These are phyloP conservation scores for Boletus eberwhitei DNA, from an alignment of 768 basidiomycete genomes.

Conservation along the genomic window DNA sequence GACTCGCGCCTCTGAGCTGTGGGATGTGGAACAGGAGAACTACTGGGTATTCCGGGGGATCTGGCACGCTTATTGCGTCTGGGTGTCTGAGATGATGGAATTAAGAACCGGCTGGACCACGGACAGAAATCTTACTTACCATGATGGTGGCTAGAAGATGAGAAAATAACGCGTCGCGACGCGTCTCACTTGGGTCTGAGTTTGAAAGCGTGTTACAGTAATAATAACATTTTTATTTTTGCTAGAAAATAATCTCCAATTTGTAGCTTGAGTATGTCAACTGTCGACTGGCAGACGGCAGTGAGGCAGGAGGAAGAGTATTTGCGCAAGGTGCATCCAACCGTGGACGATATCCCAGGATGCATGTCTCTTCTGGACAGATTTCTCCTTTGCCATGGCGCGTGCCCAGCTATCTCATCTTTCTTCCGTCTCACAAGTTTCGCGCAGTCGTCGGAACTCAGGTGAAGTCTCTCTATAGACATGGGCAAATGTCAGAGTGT, in stretches of 20 bases:
- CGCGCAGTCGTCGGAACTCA: conserved; percentile 71
- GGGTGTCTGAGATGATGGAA: conserved; percentile 36
- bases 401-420: conserved; percentile 11
- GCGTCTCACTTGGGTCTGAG: conserved; percentile 38
- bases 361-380: conserved; percentile 76
- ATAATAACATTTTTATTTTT: not conserved
- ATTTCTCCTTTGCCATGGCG: conserved; percentile 70
- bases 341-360: conserved; percentile 73
- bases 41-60: conserved; percentile 48
- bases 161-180: conserved; percentile 44
- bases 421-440: conserved; percentile 10
- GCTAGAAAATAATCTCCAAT: not conserved
- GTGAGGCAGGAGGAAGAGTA: conserved; percentile 69
- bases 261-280: conserved; percentile 30
- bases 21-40: conserved; percentile 43
- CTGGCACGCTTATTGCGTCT: conserved; percentile 62
- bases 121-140: conserved; percentile 30
- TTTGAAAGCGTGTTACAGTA: conserved; percentile 38
- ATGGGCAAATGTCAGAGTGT: conserved; percentile 73
- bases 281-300: conserved; percentile 48
- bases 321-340: conserved; percentile 65
- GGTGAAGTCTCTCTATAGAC: conserved; percentile 81
- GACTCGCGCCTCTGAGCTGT: conserved; percentile 53
- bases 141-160: conserved; percentile 29
- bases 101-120: not conserved